A percentile compares a stretch with the other conserved stretches of the same genome.
phyloP scores from a whole-genome alignment of 192 early-diverging fungal genomes.

The Glomus cerebriforme region DNA sequence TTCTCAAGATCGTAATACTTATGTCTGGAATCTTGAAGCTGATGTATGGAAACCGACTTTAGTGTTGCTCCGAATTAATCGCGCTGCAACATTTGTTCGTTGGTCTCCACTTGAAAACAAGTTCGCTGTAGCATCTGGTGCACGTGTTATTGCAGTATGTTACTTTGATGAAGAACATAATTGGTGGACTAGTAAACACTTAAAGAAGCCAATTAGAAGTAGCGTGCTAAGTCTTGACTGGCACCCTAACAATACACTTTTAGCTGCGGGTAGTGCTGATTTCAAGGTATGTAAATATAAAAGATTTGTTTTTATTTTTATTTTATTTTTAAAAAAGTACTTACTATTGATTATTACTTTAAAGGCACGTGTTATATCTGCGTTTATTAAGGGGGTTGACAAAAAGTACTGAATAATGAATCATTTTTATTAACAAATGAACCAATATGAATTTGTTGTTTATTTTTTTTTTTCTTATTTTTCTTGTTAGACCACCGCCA shows the following conservation, averaged over 20 bases:
- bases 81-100: slow-evolving; percentile 89
- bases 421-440: neutral
- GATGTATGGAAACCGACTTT: slow-evolving; percentile 85
- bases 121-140: slow-evolving; percentile 96
- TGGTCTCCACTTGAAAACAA: slow-evolving; percentile 98
- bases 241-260: slow-evolving; percentile 95
- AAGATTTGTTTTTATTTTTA: neutral
- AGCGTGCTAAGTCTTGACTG: slow-evolving; percentile 90
- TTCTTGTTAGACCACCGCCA: slow-evolving; percentile 59
- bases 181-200: slow-evolving; percentile 96
- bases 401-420: slow-evolving; percentile 54
- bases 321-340: neutral
- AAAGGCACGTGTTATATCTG: slow-evolving; percentile 90
- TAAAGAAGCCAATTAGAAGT: slow-evolving; percentile 90
- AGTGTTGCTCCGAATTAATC: slow-evolving; percentile 93
- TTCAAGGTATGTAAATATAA: slow-evolving; percentile 55
- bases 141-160: slow-evolving; percentile 88
- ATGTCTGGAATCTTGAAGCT: slow-evolving; percentile 89
- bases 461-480: neutral
- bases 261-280: slow-evolving; percentile 88
- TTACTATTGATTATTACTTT: neutral
- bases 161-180: slow-evolving; percentile 96
- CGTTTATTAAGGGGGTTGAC: slow-evolving; percentile 94
- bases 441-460: neutral
- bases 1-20: slow-evolving; percentile 98